A percentile compares a stretch with the other conserved stretches of the same genome.
These are phyloP conservation scores for Zygoascus hellenicus DNA, from an alignment of 1,139 yeast species.

Conservation along the genomic window DNA sequence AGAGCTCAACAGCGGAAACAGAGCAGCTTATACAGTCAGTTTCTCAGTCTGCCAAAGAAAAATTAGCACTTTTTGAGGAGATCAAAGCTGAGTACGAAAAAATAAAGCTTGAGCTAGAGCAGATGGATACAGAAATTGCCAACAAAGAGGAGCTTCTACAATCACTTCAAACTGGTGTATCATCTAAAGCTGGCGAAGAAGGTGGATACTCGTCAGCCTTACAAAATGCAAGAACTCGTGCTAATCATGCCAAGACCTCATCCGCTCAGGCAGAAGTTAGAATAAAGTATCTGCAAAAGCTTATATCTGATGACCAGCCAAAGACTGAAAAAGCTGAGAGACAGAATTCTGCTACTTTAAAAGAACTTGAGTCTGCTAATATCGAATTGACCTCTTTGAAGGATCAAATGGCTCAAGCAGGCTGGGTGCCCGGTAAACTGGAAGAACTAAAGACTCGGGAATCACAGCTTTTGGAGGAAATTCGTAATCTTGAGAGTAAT, in stretches of 20 bases:
- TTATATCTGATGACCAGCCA: constrained; percentile 47
- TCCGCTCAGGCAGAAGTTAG: constrained; percentile 59
- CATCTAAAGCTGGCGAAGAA: constrained; percentile 73
- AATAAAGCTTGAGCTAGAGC: constrained; percentile 41
- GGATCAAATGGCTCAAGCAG: constrained; percentile 45
- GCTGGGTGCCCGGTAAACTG: constrained; percentile 52
- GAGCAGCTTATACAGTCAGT: constrained; percentile 25
- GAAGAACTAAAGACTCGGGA: constrained; percentile 43
- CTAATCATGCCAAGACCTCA: constrained; percentile 50
- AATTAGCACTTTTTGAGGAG: constrained; percentile 23
- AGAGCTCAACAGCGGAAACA: constrained; percentile 23
- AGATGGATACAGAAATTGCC: constrained; percentile 46
- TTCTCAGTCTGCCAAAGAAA: constrained; percentile 9
- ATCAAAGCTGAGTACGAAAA: constrained; percentile 40
- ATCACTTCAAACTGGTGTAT: constrained; percentile 83
- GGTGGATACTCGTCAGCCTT: constrained; percentile 79
- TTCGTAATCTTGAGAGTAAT: constrained; percentile 44
- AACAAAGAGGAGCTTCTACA: constrained; percentile 76
- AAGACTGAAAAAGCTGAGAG: constrained; percentile 50
- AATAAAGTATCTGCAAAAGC: constrained; percentile 51
- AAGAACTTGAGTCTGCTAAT: constrained; percentile 43
- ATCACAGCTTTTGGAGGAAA: constrained; percentile 28
- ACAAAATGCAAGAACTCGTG: constrained; percentile 53
- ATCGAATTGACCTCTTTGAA: constrained; percentile 40
- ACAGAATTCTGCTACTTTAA: constrained; percentile 44